These are phyloP conservation scores for Neoboletus magnificus DNA, from an alignment of 768 basidiomycete species.

Conservation along the genomic window DNA sequence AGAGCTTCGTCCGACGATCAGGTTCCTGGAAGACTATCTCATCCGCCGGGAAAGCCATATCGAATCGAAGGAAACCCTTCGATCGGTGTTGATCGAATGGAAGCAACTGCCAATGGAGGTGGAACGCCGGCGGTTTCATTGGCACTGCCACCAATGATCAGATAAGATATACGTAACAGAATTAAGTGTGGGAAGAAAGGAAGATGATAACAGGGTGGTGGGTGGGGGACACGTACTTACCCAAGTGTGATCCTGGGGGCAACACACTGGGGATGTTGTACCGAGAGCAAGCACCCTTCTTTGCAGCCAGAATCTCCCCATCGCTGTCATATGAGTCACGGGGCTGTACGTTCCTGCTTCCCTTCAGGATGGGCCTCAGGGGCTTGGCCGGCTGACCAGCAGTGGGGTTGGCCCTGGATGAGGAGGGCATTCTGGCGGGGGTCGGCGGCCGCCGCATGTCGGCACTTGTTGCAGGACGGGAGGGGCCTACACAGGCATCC, in stretches of 20 bases:
- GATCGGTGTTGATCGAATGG: conserved; percentile 35
- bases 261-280: conserved; percentile 22
- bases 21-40: conserved; percentile 24
- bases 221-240: conserved; percentile 15
- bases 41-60: conserved; percentile 45
- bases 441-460: conserved; percentile 19
- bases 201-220: neutral
- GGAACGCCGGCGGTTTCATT: conserved; percentile 39
- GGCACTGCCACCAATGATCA: conserved; percentile 32
- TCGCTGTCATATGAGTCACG: conserved; percentile 32
- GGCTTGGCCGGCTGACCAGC: conserved; percentile 22
- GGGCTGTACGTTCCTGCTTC: conserved; percentile 6
- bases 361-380: conserved; percentile 33
- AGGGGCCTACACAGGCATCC: conserved; percentile 5
- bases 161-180: conserved; percentile 19
- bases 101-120: conserved; percentile 49
- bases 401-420: conserved; percentile 21
- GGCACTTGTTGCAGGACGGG: conserved; percentile 15
- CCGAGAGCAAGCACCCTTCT: conserved; percentile 16
- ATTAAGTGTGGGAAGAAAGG: neutral
- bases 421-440: conserved; percentile 13
- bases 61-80: conserved; percentile 45
- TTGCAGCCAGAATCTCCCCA: conserved; percentile 21
- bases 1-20: conserved; percentile 27
- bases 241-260: conserved; percentile 25